Evolutionary conservation across 2,329 filamentous ascomycete genomes (phyloP), one percentile per base, ranked within the genome.

Genomic region (Diaporthe vaccinii): DNA sequence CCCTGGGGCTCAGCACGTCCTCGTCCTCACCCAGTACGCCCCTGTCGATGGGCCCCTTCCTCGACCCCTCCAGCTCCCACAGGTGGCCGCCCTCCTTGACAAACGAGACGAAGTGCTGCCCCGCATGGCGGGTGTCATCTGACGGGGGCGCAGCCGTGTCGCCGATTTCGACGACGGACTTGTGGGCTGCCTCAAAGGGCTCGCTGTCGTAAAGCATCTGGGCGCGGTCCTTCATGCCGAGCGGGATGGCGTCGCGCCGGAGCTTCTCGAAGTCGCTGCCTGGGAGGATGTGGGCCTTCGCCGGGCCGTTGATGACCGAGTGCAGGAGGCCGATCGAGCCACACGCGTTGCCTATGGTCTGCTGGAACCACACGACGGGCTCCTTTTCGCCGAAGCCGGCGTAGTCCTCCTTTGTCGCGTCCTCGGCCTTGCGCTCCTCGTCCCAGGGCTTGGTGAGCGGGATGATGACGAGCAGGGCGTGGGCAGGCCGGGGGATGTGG

Each of bases 291-390:
- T 89, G 87, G 3, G 84, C 81, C 25, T 89, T 85, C 0, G 92
- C 89, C 5, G 87, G 86, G 1, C 94, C 94, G 82, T 97, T 97
- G 68, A 89, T 89, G 0, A 93, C 89, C 22, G 90, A 90, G 82
- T 97, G 95, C 12, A 97, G 83, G 7, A 97, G 86, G 0, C 92
- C 95, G 80, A 95, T 95, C 31, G 96, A 89, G 0, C 95, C 95
- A 81, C 94, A 97, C 0, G 94, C 93, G 81, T 97, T 93, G 75
- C 91, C 90, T 79, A 97, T 97, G 0, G 94, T 97, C 83, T 97
- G 95, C 80, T 92, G 92, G 85, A 95, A 97, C 94, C 94, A 97
- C 25, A 94, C 86, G 0, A 96, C 91, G 9, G 93, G 90, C 79
- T 96, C 93, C 0, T 84, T 82, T 7, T 80, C 78, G 2, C 83